These are phyloP conservation scores for Ganoderma resinaceum DNA, from an alignment of 1,284 basidiomycete species.

Conservation along the genomic window DNA sequence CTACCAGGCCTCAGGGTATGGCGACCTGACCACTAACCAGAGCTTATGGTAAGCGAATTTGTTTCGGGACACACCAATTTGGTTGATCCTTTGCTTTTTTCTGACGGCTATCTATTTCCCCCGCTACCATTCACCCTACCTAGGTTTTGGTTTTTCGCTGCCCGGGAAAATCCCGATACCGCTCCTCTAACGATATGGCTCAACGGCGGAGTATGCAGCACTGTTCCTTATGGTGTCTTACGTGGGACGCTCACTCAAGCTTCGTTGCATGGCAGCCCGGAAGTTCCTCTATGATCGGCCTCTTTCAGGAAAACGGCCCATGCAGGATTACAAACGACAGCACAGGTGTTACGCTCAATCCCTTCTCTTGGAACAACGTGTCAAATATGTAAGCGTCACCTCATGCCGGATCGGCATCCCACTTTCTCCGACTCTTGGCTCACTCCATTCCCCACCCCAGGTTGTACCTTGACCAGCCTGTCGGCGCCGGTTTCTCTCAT, in stretches of 20 bases:
- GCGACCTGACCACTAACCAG: conserved; percentile 56
- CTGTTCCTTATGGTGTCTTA: not conserved
- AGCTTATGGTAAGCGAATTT: conserved; percentile 57
- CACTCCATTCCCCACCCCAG: conserved; percentile 26
- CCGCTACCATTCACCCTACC: conserved; percentile 10
- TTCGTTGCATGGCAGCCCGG: conserved; percentile 52
- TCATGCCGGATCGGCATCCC: not conserved
- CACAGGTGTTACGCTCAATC: conserved; percentile 58
- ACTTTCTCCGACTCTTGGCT: not conserved
- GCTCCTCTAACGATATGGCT: conserved; percentile 71
- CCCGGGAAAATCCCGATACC: conserved; percentile 60
- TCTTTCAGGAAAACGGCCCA: conserved; percentile 71
- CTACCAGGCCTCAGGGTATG: conserved; percentile 67
- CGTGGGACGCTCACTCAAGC: conserved; percentile 2
- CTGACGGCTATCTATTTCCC: not conserved
- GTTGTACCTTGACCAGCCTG: conserved; percentile 67
- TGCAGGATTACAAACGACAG: conserved; percentile 69
- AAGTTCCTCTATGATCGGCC: conserved; percentile 70
- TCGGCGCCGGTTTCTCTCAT: conserved; percentile 68
- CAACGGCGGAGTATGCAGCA: conserved; percentile 61
- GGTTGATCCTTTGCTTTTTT: not conserved
- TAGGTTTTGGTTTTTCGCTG: conserved; percentile 76
- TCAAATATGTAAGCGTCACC: conserved; percentile 53
- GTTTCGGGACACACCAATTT: not conserved
- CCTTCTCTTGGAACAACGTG: conserved; percentile 69